Evolutionary conservation across 495 filamentous ascomycete species (phyloP), one percentile per base, ranked within the genome.

Genomic region (Penicillium nucicola): DNA sequence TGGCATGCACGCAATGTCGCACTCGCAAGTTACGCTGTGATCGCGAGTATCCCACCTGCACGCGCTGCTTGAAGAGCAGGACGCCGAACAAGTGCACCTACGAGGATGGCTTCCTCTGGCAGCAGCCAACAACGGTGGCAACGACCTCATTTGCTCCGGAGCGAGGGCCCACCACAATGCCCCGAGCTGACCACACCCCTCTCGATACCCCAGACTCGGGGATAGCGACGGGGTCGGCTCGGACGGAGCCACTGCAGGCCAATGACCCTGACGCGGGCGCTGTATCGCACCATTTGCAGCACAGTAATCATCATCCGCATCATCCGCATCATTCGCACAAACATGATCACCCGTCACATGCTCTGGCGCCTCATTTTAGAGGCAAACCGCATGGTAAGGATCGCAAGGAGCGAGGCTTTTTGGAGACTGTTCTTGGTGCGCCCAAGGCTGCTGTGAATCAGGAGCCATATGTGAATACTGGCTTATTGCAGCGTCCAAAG

Each of bases 11-110:
- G 34, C 67, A 77, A 43, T 88, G 85, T 50, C 84, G 85, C 53
- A 77, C 77, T 49, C 71, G 84, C 45, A 89, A 89, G 67, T 79
- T 87, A 57, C 83, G 81, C 58, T 89, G 85, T 64, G 83, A 87
- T 59, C 80, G 84, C 36, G 74, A 77, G 34, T 84, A 82, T 62
- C 84, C 85, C 15, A 60, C 68, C 1, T 88, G 85, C 55, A 74
- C 78, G 38, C 84, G 86, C 37, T 88, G 85, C 58, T 60, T 65
- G 41, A 84, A 84, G 62, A 68, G 70, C 65, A 68, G 65, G 47
- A 65, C 66, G 7, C 66, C 70, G 30, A 60, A 52, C 35, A 64
- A 67, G 42, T 77, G 73, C 45, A 70, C 67, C 13, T 77, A 77
- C 49, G 73, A 77, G 45, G 71, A 74, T 61, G 71, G 71, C 12